Percentiles rank a stretch among this genome's conserved stretches.
Conservation (phyloP, 768 basidiomycete species). For the Trametes cubensis region DNA sequence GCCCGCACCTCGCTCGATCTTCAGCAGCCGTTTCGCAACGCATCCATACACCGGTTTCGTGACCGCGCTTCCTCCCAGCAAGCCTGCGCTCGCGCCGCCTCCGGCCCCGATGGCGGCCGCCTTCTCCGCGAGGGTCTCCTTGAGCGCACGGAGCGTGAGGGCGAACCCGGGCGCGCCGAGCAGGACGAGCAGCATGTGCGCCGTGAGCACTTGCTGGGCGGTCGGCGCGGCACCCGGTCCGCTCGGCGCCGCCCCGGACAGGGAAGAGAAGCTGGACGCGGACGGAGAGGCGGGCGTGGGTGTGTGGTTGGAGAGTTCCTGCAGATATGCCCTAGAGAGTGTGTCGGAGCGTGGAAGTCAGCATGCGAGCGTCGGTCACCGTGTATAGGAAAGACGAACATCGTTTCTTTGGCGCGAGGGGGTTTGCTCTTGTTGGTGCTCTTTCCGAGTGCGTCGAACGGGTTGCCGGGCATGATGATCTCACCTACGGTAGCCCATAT, state of each 20-base stretch:
- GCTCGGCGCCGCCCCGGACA: conserved; percentile 37
- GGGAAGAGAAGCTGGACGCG: conserved; percentile 55
- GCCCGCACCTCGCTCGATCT: conserved; percentile 73
- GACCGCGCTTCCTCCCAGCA: conserved; percentile 46
- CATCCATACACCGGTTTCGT: conserved; percentile 73
- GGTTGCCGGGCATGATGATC: conserved; percentile 58
- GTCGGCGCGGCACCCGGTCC: conserved; percentile 43
- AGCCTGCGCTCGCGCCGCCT: conserved; percentile 15
- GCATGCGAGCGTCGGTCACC: background rate
- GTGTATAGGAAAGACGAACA: conserved; percentile 45
- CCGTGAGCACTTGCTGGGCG: conserved; percentile 71
- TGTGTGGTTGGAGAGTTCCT: conserved; percentile 51
- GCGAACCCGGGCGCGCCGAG: conserved; percentile 57
- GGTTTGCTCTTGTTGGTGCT: conserved; percentile 41
- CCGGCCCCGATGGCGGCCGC: conserved; percentile 37
- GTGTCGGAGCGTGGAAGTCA: background rate
- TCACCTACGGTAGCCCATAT: conserved; percentile 73
- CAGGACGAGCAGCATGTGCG: conserved; percentile 63
- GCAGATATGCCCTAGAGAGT: conserved; percentile 54
- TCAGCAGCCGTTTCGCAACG: conserved; percentile 78
- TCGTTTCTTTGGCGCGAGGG: conserved; percentile 59
- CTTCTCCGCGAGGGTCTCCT: conserved; percentile 54
- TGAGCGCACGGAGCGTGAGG: conserved; percentile 63
- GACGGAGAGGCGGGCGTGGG: conserved; percentile 61
- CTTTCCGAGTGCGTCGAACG: conserved; percentile 39